Conservation (phyloP, 768 basidiomycete species). For the Lyophyllum semitale region DNA sequence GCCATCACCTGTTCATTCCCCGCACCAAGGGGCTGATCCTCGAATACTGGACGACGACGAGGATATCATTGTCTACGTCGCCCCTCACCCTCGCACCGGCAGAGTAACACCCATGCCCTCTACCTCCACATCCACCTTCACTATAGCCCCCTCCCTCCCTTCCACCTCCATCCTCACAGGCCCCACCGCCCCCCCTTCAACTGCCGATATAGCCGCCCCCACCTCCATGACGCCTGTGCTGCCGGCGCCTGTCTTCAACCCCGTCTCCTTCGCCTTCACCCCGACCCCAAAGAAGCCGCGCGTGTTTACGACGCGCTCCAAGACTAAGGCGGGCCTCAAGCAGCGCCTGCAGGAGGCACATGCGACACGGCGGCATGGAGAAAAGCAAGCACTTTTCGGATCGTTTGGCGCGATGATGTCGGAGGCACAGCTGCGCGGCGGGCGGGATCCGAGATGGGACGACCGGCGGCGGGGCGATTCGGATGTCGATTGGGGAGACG, state of each 20-base stretch:
- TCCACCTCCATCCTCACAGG: conserved; percentile 27
- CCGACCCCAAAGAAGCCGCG: conserved; percentile 31
- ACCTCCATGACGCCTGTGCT: background rate
- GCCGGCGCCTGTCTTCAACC: conserved; percentile 24
- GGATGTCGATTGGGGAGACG: conserved; percentile 54
- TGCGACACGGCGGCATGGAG: conserved; percentile 21
- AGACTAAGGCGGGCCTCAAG: conserved; percentile 24
- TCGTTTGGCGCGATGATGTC: conserved; percentile 56
- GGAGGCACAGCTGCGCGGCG: conserved; percentile 50
- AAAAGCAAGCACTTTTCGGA: conserved; percentile 38
- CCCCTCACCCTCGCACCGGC: conserved; percentile 62
- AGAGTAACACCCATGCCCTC: conserved; percentile 11
- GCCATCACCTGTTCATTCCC: conserved; percentile 25
- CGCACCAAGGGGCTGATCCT: conserved; percentile 10
- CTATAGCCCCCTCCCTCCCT: conserved; percentile 10
- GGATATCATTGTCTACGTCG: conserved; percentile 77
- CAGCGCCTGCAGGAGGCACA: conserved; percentile 24
- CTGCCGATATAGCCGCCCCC: background rate
- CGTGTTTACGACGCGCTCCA: conserved; percentile 25
- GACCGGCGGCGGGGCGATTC: conserved; percentile 46
- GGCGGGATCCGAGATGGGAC: conserved; percentile 39
- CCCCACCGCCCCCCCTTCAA: conserved; percentile 12
- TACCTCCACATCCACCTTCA: background rate
- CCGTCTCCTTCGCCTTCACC: conserved; percentile 37
- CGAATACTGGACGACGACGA: conserved; percentile 47